These are phyloP conservation scores for Pleurotus cornucopiae DNA, from an alignment of 768 basidiomycete genomes.

Conservation along the genomic window DNA sequence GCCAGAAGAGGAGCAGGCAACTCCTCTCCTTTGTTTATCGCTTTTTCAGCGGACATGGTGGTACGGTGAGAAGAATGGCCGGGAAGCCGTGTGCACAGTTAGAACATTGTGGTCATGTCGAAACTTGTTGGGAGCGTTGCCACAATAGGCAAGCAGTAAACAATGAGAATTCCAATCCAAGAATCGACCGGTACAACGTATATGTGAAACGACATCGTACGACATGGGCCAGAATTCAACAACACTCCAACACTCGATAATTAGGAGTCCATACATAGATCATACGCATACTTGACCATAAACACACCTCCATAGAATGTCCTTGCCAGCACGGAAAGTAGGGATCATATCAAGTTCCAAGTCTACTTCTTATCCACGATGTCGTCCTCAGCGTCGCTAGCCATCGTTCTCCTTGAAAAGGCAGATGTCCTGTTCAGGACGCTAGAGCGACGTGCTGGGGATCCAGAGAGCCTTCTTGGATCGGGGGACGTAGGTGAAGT, in stretches of 20 bases:
- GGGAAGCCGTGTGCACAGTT: background rate
- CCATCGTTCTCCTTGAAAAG: constrained; percentile 74
- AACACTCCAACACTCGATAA: background rate
- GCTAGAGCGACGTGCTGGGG: constrained; percentile 40
- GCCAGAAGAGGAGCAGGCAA: background rate
- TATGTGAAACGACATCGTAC: background rate
- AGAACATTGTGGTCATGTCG: background rate
- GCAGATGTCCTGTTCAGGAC: constrained; percentile 46
- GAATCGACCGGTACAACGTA: too few species aligned
- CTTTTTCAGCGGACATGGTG: background rate
- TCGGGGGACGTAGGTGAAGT: constrained; percentile 29
- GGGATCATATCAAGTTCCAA: background rate
- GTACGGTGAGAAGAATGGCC: background rate
- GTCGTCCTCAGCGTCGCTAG: constrained; percentile 80
- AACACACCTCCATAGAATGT: background rate
- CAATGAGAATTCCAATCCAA: too few species aligned
- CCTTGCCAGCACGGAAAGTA: background rate
- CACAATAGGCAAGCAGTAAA: too few species aligned
- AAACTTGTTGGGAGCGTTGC: too few species aligned
- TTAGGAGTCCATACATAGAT: background rate
- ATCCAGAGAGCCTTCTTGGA: constrained; percentile 46
- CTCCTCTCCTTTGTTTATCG: background rate
- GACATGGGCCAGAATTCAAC: background rate
- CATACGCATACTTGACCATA: background rate
- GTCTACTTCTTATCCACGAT: constrained; percentile 35